Conservation (phyloP, 1,139 yeast genomes). For the Blastobotrys buckinghamii region DNA sequence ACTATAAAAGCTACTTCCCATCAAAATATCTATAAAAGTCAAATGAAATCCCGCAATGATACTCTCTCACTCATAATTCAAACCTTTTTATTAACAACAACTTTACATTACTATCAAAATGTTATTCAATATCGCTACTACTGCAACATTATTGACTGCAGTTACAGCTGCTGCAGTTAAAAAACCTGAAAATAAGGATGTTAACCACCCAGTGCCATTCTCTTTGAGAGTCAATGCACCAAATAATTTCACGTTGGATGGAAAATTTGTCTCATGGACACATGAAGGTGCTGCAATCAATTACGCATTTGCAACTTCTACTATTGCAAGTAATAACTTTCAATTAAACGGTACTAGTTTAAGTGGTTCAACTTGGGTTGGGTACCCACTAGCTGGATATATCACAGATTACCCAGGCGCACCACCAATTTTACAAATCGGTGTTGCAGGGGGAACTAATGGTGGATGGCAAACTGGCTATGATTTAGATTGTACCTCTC, state of each 20-base stretch:
- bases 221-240: conserved; percentile 1
- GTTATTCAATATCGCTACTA: background rate
- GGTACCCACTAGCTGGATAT: background rate
- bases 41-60: too few species aligned
- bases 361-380: conserved; percentile 18
- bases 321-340: background rate
- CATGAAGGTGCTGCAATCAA: conserved; percentile 52
- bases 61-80: too few species aligned
- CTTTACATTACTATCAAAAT: background rate
- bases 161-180: background rate
- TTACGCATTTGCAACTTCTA: conserved; percentile 31
- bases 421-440: conserved; percentile 1
- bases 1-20: too few species aligned
- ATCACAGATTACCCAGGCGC: background rate
- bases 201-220: background rate
- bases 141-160: background rate
- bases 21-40: too few species aligned
- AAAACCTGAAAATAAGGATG: background rate
- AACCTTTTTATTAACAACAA: background rate
- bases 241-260: conserved; percentile 19
- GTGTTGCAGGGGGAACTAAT: conserved; percentile 1
- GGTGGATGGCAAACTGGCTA: conserved; percentile 4
- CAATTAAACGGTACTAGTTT: conserved; percentile 17
- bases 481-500: background rate
- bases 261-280: conserved; percentile 29